A percentile compares a stretch with the other conserved stretches of the same genome.
Conservation (phyloP, 1,284 basidiomycete genomes). For the Xerocomus alliaceus region DNA sequence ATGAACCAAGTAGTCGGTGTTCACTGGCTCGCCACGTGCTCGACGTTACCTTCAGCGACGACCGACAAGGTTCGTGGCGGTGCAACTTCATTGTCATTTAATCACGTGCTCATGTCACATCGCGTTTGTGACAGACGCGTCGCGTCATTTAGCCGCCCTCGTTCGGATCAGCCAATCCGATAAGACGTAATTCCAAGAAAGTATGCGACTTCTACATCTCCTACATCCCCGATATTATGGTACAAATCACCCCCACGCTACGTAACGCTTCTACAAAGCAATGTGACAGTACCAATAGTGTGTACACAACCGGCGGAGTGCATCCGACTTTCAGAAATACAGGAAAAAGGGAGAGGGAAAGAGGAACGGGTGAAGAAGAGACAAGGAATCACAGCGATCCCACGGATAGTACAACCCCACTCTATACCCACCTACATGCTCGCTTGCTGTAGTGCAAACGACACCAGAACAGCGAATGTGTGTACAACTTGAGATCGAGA, state of each 20-base stretch:
- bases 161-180: constrained; percentile 9
- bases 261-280: constrained; percentile 34
- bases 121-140: constrained; percentile 42
- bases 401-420: constrained; percentile 22
- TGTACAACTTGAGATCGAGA: constrained; percentile 37
- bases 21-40: neutral
- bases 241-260: constrained; percentile 36
- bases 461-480: constrained; percentile 13
- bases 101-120: constrained; percentile 41
- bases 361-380: constrained; percentile 2
- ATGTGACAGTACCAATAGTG: constrained; percentile 25
- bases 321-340: constrained; percentile 27
- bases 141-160: constrained; percentile 24
- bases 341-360: constrained; percentile 2
- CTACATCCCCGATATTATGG: constrained; percentile 28
- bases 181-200: constrained; percentile 31
- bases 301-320: constrained; percentile 17
- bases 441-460: constrained; percentile 11
- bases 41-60: neutral
- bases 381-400: constrained; percentile 14
- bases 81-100: constrained; percentile 21
- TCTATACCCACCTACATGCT: constrained; percentile 16
- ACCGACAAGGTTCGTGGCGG: constrained; percentile 24
- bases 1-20: neutral
- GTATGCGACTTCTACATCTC: constrained; percentile 16